Evolutionary conservation across 2,329 filamentous ascomycete genomes (phyloP).

Genomic region (Colletotrichum sp.): DNA sequence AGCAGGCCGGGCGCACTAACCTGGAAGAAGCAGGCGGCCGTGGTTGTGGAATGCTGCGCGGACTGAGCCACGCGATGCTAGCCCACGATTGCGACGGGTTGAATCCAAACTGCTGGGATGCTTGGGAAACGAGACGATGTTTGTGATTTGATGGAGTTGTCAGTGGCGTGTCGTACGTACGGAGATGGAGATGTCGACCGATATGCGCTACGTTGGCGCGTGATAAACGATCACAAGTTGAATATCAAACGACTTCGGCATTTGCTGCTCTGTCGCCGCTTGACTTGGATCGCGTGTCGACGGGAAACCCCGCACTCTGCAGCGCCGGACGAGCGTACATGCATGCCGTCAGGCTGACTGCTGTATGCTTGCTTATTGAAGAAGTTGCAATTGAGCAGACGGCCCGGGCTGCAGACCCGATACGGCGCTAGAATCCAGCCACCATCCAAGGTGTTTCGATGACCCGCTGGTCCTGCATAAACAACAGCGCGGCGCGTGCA

Average conservation of each 20-base stretch:
- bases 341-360: background rate
- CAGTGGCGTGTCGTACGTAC: background rate
- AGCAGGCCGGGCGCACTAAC: background rate
- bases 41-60: background rate
- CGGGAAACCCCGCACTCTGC: slow-evolving; percentile 11
- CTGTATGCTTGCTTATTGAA: background rate
- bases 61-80: background rate
- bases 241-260: background rate
- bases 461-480: background rate
- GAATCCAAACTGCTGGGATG: background rate
- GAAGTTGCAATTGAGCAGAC: background rate
- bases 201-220: background rate
- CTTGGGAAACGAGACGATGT: background rate
- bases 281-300: background rate
- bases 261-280: background rate
- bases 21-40: background rate
- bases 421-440: slow-evolving; percentile 1
- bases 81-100: background rate
- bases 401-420: background rate
- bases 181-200: background rate
- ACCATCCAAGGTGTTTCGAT: background rate
- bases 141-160: background rate
- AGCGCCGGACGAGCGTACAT: background rate
- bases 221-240: background rate
- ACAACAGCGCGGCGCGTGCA: background rate